Base-by-base conservation (phyloP, 2,329 filamentous ascomycete genomes). In the Xylaria sp. region DNA sequence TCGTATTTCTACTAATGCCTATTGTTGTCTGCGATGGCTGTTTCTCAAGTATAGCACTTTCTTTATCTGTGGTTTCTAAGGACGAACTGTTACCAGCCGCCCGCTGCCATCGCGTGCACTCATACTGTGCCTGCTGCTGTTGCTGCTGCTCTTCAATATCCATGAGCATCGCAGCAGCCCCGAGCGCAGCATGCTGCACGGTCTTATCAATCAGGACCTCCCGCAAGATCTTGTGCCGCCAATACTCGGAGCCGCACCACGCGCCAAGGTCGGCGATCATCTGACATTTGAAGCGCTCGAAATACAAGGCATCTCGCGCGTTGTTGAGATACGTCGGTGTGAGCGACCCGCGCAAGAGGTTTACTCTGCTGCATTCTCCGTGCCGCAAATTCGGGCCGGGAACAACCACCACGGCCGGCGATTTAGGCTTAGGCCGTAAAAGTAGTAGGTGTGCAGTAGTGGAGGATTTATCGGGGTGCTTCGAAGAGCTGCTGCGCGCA, bases 251-350 rank as follows among this genome's bases (percentile, higher is more conserved):
- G 9, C 66, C 70, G 42, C 71, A 74, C 72, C 73, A 75, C 11
- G 48, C 40, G 10, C 67, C 63, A 9, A 75, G 67, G 38, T 75
- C 73, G 2, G 54, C 63, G 3, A 66, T 36, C 20, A 75, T 63
- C 60, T 74, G 73, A 46, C 56, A 70, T 13, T 60, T 60, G 58
- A 75, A 73, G 46, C 71, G 69, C n/a, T 73, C 72, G 57, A 74
- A 75, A 38, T 73, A 74, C n/a, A 65, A 65, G 17, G 59, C 65
- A 28, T 75, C 69, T n/a, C 51, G 54, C 2, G 20, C 33, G 17
- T 69, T 66, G 11, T 69, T 66, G 11, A 74, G 60, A 44, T 73
- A 74, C 38, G 6, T 1, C 15, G 73, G 72, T 11, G 70, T 60
- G 2, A 74, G 59, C 2, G 73, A 74, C 7, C 65, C 38, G 7